Percentiles rank a stretch among this genome's conserved stretches.
Conservation (phyloP, 768 basidiomycete genomes). For the Lanmaoa pseudosensibilis region DNA sequence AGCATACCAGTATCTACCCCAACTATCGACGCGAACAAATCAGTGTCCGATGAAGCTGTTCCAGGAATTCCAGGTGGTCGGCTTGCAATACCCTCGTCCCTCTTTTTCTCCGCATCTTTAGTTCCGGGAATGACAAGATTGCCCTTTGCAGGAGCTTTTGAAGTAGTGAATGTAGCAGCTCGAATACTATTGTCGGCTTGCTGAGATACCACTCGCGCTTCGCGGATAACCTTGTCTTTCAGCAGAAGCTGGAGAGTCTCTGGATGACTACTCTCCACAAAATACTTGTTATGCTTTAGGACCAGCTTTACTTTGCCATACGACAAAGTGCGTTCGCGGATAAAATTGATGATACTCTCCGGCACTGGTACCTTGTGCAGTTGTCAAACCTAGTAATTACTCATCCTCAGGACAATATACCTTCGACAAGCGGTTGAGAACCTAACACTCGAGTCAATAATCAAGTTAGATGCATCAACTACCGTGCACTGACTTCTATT, state of each 20-base stretch:
- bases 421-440: slow-evolving; percentile 80
- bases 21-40: slow-evolving; percentile 94
- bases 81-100: slow-evolving; percentile 50
- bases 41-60: slow-evolving; percentile 52
- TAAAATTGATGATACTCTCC: slow-evolving; percentile 79
- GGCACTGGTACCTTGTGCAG: slow-evolving; percentile 82
- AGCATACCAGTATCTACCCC: slow-evolving; percentile 83
- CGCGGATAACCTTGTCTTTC: slow-evolving; percentile 82
- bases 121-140: slow-evolving; percentile 87
- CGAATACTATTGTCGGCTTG: slow-evolving; percentile 74
- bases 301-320: slow-evolving; percentile 99
- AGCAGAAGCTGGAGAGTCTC: slow-evolving; percentile 87
- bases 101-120: slow-evolving; percentile 69
- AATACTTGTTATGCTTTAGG: slow-evolving; percentile 96
- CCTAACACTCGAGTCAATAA: slow-evolving; percentile 47
- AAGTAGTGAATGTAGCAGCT: slow-evolving; percentile 72
- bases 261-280: slow-evolving; percentile 92
- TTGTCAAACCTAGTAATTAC: slow-evolving; percentile 4
- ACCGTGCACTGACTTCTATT: slow-evolving; percentile 73
- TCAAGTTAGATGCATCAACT: slow-evolving; percentile 18
- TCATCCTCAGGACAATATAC: slow-evolving; percentile 25
- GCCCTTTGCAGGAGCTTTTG: slow-evolving; percentile 80
- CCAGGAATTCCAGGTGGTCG: slow-evolving; percentile 32
- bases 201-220: slow-evolving; percentile 74
- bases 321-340: slow-evolving; percentile 90